Base-by-base conservation (phyloP, 441 rosid species). In the Populus trichocarpa region DNA sequence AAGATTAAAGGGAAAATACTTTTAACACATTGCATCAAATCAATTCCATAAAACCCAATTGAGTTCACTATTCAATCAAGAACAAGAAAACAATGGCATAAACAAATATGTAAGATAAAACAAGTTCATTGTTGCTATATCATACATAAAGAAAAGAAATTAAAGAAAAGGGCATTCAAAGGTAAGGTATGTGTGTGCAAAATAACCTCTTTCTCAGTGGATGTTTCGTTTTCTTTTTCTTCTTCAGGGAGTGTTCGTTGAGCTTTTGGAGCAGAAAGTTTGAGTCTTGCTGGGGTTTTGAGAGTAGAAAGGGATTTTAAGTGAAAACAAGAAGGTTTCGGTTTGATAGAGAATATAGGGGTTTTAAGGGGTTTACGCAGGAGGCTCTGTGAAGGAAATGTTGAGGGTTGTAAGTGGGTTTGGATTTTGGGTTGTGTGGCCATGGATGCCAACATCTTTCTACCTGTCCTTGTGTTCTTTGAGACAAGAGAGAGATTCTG, bases 131-230 rank as follows among this genome's bases (percentile, higher is more conserved):
- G 10, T 67, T 36, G 36, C 71, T 38, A 66, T 26, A 66, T 16
- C 61, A 61, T 5, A 61, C 23, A 10, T 30, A 50, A 6, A 33
- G 35, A 12, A 63, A 69, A 6, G 8, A 38, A 22, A 63, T 77
- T 6, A 12, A 40, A 25, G 0, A 77, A 50, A 23, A 12, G 32
- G 2, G 42, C 32, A 78, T 22, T 16, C n/a, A 14, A 8, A 59
- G 6, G 26, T n/a, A 73, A 33, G 8, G 8, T 33, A 33, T 33
- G 65, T 40, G 4, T 59, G 20, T 3, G 57, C 81, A 67, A 11
- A 53, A 33, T 42, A 33, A 91, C 95, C 93, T 90, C 82, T 61
- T 81, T 84, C 9, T 26, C 71, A 7, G 76, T 42, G 1, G 79
- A 76, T 8, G 80, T 22, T 2, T 20, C 75, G n/a, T 46, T 87